Base-by-base conservation (phyloP, 2,329 filamentous ascomycete genomes). In the Colletotrichum shisoi region DNA sequence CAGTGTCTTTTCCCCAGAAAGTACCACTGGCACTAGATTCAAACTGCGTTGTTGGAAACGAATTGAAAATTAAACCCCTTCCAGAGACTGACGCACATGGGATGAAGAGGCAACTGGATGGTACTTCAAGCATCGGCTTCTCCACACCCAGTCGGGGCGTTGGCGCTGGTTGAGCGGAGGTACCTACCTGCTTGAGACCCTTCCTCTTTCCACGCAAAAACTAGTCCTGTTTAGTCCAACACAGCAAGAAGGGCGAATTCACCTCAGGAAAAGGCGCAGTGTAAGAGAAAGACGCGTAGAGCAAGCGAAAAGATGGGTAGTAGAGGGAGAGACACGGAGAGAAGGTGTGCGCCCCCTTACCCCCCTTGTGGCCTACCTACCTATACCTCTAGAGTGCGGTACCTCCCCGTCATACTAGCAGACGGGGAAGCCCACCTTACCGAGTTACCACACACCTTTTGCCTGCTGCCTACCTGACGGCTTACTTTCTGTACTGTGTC, bases 401-500 rank as follows among this genome's bases (percentile, higher is more conserved):
- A 24, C 60, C 19, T 63, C 60, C 59, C 56, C 31, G 19, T 56
- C 62, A 51, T 37, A 34, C 44, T 39, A 39, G 51, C n/a, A 21
- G 51, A 39, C 31, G 51, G 27, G 51, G 51, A n/a, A 21, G 27
- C 51, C 31, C 31, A 34, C 31, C 31, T 34, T 34, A 34, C 31
- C 31, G 31, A 34, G 31, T 52, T 39, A 53, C 31, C 31, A 13
- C n/a, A 13, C n/a, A 21, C 51, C n/a, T 19, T 37, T 37, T 37
- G 31, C 31, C 31, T 34, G 31, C 31, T 34, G 31, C 31, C 31
- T 39, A 34, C 51, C 51, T 53, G 54, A 37, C 54, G 15, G 27
- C 54, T 45, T 39, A 39, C 42, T 44, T 9, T 34, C 46, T 49
- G 61, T 64, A 67, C 64, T 49, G 61, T 68, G 54, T 63, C 60